Evolutionary conservation across 176 grass and related monocot genomes (phyloP).

Genomic region (Oryza longistaminata): DNA sequence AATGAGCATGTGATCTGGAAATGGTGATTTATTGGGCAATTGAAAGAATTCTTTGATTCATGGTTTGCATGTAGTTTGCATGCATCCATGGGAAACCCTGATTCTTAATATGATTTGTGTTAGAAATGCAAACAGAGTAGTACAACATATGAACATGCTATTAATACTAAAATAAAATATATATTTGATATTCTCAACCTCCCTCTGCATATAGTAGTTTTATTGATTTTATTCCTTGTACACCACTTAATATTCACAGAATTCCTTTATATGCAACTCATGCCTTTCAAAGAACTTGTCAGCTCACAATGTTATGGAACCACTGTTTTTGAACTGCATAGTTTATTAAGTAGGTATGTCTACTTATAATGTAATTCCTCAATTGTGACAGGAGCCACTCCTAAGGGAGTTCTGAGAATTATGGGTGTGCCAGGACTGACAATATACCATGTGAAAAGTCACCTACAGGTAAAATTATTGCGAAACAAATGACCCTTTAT

Average conservation of each 20-base stretch:
- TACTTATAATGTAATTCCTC: background rate
- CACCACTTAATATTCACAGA: background rate
- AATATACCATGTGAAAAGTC: slow-evolving; percentile 94
- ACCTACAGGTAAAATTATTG: slow-evolving; percentile 67
- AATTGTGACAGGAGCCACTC: slow-evolving; percentile 64
- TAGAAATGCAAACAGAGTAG: background rate
- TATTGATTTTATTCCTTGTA: background rate
- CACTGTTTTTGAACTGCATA: background rate
- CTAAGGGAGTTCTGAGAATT: slow-evolving; percentile 75
- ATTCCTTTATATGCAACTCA: too few relatives aligned
- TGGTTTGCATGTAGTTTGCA: background rate
- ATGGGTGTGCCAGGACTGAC: slow-evolving; percentile 80
- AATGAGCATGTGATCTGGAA: background rate
- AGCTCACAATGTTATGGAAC: background rate
- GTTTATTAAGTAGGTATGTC: background rate
- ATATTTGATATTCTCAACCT: background rate
- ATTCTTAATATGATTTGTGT: background rate
- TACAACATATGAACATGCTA: background rate
- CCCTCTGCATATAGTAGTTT: background rate
- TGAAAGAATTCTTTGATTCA: background rate
- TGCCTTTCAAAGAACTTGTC: background rate
- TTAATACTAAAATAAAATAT: background rate
- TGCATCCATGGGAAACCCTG: background rate
- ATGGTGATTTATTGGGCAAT: slow-evolving; percentile 3
- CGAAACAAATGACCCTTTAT: slow-evolving; percentile 1